These are phyloP conservation scores for Saccharomyces uvarum DNA, from an alignment of 1,139 yeast species.

Conservation along the genomic window DNA sequence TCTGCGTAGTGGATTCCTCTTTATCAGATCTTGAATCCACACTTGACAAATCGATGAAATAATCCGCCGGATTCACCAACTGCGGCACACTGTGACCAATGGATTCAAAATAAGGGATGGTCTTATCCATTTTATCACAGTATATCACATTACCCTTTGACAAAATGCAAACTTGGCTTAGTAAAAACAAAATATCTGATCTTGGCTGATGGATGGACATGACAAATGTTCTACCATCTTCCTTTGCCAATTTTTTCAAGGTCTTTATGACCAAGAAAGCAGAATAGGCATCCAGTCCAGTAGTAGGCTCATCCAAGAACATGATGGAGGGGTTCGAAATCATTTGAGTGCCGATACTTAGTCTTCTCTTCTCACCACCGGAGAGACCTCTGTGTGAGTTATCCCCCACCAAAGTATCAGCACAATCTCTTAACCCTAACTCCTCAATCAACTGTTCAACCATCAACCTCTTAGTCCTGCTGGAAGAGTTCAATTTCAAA, in stretches of 20 bases:
- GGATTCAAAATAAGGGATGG: slow-evolving; percentile 45
- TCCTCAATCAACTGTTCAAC: slow-evolving; percentile 55
- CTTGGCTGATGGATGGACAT: slow-evolving; percentile 82
- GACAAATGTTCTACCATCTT: slow-evolving; percentile 62
- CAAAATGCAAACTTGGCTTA: slow-evolving; percentile 65
- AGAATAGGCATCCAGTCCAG: slow-evolving; percentile 77
- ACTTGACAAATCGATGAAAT: slow-evolving; percentile 61
- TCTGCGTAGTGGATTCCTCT: slow-evolving; percentile 31
- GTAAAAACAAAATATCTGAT: slow-evolving; percentile 60
- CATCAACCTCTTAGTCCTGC: slow-evolving; percentile 38
- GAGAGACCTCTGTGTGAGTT: slow-evolving; percentile 47
- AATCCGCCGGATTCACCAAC: slow-evolving; percentile 53
- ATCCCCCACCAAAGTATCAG: slow-evolving; percentile 47
- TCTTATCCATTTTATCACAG: slow-evolving; percentile 44
- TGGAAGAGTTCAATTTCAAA: slow-evolving; percentile 45
- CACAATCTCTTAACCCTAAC: slow-evolving; percentile 55
- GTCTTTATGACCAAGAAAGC: slow-evolving; percentile 61
- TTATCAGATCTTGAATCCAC: slow-evolving; percentile 50
- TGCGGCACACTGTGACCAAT: slow-evolving; percentile 43
- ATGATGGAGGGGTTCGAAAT: slow-evolving; percentile 67
- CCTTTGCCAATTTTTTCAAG: slow-evolving; percentile 47
- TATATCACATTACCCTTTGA: slow-evolving; percentile 58
- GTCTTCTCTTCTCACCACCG: slow-evolving; percentile 79
- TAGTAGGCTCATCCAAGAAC: slow-evolving; percentile 83
- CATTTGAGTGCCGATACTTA: slow-evolving; percentile 72